Base-by-base conservation (phyloP, 495 filamentous ascomycete genomes). In the Beverwykella pulmonaria region DNA sequence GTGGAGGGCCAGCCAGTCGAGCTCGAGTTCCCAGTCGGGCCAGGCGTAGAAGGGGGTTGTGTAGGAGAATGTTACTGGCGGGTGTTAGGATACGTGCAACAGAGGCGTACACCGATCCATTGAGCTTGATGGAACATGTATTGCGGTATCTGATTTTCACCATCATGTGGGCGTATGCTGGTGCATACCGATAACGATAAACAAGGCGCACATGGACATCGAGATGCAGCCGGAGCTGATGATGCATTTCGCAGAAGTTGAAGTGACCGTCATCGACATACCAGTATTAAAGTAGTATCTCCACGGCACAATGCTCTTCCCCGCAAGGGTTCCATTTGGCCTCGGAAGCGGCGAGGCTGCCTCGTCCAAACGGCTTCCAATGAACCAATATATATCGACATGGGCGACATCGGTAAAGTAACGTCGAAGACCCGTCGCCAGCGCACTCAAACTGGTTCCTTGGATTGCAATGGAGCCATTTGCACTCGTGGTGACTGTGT, bases 1-100 rank as follows among this genome's bases (percentile, higher is more conserved):
- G 12, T 75, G 79, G 5, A 85, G 76, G 1, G 83, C 82, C 63
- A 84, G 73, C 82, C 83, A 85, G 67, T 85, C 83, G 3, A 84
- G 73, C 47, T 85, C 75, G 0, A 78, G 70, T 65, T 84, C 81
- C 83, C 83, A 85, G 25, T 85, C 80, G 15, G 80, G 72, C 82
- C 81, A 85, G 47, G 75, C 69, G 82, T 82, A 85, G 68, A 83
- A 85, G 0, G 82, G 77, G 17, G 75, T 67, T 6, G 83, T 84
- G 57, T 85, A 85, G 27, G 81, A 83, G 68, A 82, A 83, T 0
- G 82, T 85, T 2, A 85, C 82, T 81, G 22, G 12, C 10, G 3
- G 52, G 32, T 25, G 55, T 71, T 29, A 70, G 71, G 50, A 17
- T 30, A n/a, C n/a, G n/a, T n/a, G n/a, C n/a, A n/a, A n/a, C n/a